Evolutionary conservation across 768 basidiomycete species (phyloP), one percentile per base, ranked within the genome.

Genomic region (Podaxis mareebaensis): DNA sequence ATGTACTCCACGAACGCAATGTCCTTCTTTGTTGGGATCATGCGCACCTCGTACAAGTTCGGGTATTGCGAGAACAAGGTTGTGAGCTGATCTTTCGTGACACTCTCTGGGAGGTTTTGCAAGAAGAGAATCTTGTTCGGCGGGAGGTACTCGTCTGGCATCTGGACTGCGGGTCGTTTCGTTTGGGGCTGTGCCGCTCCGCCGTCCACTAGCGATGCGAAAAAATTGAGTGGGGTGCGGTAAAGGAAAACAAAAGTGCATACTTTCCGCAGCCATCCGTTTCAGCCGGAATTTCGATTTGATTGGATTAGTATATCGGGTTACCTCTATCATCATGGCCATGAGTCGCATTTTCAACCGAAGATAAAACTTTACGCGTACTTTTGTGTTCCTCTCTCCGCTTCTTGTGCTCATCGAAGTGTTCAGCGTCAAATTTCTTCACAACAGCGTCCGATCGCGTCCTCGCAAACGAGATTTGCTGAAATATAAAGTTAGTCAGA

Each of bases 131-230:
- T 96, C 75, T 96, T 95, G 90, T 99, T 99, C 42, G 97, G 96
- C 1, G 97, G 97, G 6, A 99, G 86, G 75, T 98, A 99, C 75
- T 99, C 97, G 89, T 99, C 97, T 44, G 96, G 96, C 95, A 99
- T 97, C 74, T 96, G 93, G 64, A 97, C 91, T 67, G 88, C 87
- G 24, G 92, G 92, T 48, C 92, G 85, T 76, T 88, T 93, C 20
- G 91, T 76, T 33, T 84, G 85, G 10, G 92, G 86, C 4, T 80
- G 77, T 6, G 90, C 81, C 3, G 85, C 78, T 28, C 82, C 85
- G 26, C 91, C 91, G 53, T 91, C 91, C 73, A 88, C 91, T 90
- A 65, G 40, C 54, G 51, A 36, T 6, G 68, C 62, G 13, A 69
- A 64, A 66, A n/a, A 15, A 66, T 20, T 53, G 38, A 54, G 51